Evolutionary conservation across 176 grass and related monocot species (phyloP).

Genomic region (Microstegium vimineum): DNA sequence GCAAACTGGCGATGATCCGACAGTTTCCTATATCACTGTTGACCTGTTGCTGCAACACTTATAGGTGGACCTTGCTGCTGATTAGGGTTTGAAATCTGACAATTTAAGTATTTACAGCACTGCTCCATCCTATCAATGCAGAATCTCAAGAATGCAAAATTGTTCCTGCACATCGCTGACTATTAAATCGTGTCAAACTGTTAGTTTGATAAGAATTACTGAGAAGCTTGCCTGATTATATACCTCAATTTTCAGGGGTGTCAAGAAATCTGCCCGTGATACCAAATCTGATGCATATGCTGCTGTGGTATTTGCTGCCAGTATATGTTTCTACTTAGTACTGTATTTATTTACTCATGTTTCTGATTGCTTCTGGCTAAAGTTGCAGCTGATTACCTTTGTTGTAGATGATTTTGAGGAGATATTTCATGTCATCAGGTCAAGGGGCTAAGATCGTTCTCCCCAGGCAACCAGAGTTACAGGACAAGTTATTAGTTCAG

Average conservation of each 20-base stretch:
- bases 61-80: background rate
- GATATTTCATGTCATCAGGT: constrained; percentile 69
- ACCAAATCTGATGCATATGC: constrained; percentile 79
- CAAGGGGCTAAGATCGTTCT: constrained; percentile 64
- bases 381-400: background rate
- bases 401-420: constrained; percentile 78
- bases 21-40: background rate
- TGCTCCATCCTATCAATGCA: background rate
- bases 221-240: background rate
- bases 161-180: background rate
- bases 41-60: background rate
- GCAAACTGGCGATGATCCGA: background rate
- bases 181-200: background rate
- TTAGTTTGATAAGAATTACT: background rate
- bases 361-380: background rate
- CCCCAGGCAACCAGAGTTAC: constrained; percentile 60
- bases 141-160: background rate
- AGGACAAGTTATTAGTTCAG: constrained; percentile 41
- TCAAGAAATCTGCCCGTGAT: constrained; percentile 56
- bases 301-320: constrained; percentile 44
- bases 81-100: background rate
- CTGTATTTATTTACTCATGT: background rate
- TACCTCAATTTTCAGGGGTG: constrained; percentile 43
- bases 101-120: background rate
- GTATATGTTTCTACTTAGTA: background rate